These are phyloP conservation scores for Stachybotrys chlorohalonatus DNA, from an alignment of 2,329 filamentous ascomycete species.

Conservation along the genomic window DNA sequence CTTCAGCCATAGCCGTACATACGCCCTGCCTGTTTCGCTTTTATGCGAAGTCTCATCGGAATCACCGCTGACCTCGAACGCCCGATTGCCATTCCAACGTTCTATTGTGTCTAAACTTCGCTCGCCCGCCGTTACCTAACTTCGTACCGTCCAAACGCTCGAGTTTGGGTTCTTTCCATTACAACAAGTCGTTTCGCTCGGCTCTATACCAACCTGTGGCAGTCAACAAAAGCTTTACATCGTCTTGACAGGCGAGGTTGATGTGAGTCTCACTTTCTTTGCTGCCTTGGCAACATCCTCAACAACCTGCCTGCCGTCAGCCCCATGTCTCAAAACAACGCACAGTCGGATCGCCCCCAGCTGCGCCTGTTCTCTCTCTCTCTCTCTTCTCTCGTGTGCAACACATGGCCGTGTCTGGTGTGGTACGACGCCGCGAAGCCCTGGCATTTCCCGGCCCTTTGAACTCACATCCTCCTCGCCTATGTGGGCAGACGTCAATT, in stretches of 20 bases:
- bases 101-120: no score
- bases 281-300: slow-evolving; percentile 18
- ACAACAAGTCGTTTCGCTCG: not conserved
- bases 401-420: not conserved
- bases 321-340: slow-evolving; percentile 9
- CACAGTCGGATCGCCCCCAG: not conserved
- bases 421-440: not conserved
- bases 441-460: not conserved
- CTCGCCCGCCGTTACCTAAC: no score
- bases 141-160: no score
- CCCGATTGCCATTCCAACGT: no score
- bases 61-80: not conserved
- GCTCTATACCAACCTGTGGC: not conserved
- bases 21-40: not conserved
- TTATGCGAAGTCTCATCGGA: not conserved
- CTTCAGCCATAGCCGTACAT: not conserved
- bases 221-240: not conserved
- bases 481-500: not conserved
- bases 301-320: slow-evolving; percentile 18
- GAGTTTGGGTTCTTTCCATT: no score
- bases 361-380: not conserved
- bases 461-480: not conserved
- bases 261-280: slow-evolving; percentile 25
- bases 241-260: slow-evolving; percentile 12
- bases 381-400: not conserved